Evolutionary conservation across 495 filamentous ascomycete species (phyloP).

Genomic region (Xylaria castorea): DNA sequence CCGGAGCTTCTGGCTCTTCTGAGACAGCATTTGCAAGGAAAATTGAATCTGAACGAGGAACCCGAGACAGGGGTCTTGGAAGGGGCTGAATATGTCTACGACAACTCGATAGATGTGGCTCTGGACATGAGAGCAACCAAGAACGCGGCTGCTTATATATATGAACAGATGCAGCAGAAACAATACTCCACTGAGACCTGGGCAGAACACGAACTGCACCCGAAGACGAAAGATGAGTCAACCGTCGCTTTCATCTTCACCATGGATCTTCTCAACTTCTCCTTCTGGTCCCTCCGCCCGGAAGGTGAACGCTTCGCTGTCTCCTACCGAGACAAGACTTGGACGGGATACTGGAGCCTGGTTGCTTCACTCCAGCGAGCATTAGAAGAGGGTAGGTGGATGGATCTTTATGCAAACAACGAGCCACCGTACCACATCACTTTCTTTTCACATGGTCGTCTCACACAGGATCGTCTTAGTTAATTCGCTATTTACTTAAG

Average conservation of each 20-base stretch:
- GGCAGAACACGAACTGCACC: slow-evolving; percentile 91
- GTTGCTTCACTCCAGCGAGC: slow-evolving; percentile 86
- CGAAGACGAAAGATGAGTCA: slow-evolving; percentile 74
- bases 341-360: slow-evolving; percentile 96
- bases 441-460: slow-evolving; percentile 16
- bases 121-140: slow-evolving; percentile 79
- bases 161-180: slow-evolving; percentile 80
- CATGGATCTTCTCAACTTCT: slow-evolving; percentile 96
- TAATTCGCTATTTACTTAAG: slow-evolving; percentile 50
- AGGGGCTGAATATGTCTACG: slow-evolving; percentile 83
- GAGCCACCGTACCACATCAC: slow-evolving; percentile 25
- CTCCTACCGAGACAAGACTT: slow-evolving; percentile 77
- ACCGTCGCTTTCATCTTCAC: slow-evolving; percentile 92
- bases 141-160: slow-evolving; percentile 78
- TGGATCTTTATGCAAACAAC: slow-evolving; percentile 16
- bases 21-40: slow-evolving; percentile 74
- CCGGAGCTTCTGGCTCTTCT: slow-evolving; percentile 86
- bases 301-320: slow-evolving; percentile 75
- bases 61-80: slow-evolving; percentile 83
- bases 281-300: slow-evolving; percentile 81
- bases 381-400: slow-evolving; percentile 77
- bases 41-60: slow-evolving; percentile 52
- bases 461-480: slow-evolving; percentile 26
- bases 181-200: slow-evolving; percentile 83
- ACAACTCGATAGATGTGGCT: slow-evolving; percentile 92